A percentile compares a stretch with the other conserved stretches of the same genome.
Conservation (phyloP, 805 yeast genomes). For the Candida pseudofarinosa region DNA sequence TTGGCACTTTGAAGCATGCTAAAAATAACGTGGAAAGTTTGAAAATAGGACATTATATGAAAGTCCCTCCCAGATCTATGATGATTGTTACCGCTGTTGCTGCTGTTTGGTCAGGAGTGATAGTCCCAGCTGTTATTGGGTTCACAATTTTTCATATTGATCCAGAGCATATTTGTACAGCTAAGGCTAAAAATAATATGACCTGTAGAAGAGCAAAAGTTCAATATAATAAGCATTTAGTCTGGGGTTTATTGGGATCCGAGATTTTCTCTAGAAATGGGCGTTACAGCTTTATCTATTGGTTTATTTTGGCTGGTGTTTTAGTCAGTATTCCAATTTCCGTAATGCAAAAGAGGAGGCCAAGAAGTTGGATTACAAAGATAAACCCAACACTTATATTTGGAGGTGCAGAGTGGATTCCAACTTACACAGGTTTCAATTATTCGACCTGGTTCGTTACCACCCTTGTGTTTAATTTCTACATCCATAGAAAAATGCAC, state of each 20-base stretch:
- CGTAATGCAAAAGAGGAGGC: background rate
- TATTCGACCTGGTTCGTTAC: constrained; percentile 8
- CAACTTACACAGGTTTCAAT: constrained; percentile 10
- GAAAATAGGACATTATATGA: constrained; percentile 12
- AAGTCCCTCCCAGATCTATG: constrained; percentile 8
- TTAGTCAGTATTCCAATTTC: background rate
- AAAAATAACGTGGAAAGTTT: constrained; percentile 10
- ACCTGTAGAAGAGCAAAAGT: constrained; percentile 8
- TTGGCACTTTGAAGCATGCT: constrained; percentile 10
- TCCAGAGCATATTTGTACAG: constrained; percentile 6
- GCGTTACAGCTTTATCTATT: constrained; percentile 9
- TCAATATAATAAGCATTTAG: constrained; percentile 9
- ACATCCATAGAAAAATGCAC: constrained; percentile 5
- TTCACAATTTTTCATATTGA: constrained; percentile 5
- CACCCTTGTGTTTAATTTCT: constrained; percentile 7
- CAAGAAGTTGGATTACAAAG: constrained; percentile 1
- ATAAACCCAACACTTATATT: constrained; percentile 8
- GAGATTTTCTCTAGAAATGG: constrained; percentile 9
- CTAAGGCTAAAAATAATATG: constrained; percentile 10
- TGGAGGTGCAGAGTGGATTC: constrained; percentile 9
- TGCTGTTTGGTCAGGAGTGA: constrained; percentile 8
- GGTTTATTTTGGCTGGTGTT: constrained; percentile 10
- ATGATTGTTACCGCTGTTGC: constrained; percentile 8
- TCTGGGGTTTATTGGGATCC: constrained; percentile 12
- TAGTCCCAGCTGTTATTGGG: constrained; percentile 6